Evolutionary conservation across 805 yeast genomes (phyloP), one percentile per base, ranked within the genome.

Genomic region (Ogataea saltuana): DNA sequence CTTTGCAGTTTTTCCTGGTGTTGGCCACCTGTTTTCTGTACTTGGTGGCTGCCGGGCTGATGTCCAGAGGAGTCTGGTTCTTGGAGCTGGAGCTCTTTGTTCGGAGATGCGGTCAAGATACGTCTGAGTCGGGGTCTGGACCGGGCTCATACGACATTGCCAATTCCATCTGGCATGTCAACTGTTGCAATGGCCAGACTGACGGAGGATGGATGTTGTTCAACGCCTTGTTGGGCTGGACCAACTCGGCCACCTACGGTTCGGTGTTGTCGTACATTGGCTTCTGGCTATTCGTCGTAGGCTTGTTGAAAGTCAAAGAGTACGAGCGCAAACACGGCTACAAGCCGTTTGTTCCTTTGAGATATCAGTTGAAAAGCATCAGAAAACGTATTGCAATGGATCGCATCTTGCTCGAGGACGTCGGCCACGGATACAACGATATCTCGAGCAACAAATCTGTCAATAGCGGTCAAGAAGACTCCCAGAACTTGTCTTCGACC

Each of bases 121-220:
- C 88, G 60, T 76, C 87, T 31, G 97, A 89, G 65, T 78, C 83
- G 1, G 97, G 97, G 2, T 83, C 84, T 29, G 97, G 97, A 0
- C 96, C 96, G 0, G 97, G 97, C 0, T 85, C 95, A 0, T 89
- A 89, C 58, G 96, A 89, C 56, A 82, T 89, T 17, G 52, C 76
- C 16, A 76, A 73, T 36, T 81, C 93, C 6, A 81, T 89, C 2
- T 89, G 97, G 97, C 97, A 89, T 61, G 96, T 89, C 19, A 88
- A 89, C 65, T 88, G 96, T 63, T 89, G 97, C 67, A 88, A 88
- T 61, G 95, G 96, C 18, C 84, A 86, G 53, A 85, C 77, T n/a
- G 97, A 89, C 58, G 95, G 95, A 4, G 80, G 83, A 23, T 89
- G 95, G 96, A 88, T 88, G 95, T 70, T 89, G 26, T 73, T 86